Base-by-base conservation (phyloP, 2,329 filamentous ascomycete species). In the Metarhizium guizhouense region DNA sequence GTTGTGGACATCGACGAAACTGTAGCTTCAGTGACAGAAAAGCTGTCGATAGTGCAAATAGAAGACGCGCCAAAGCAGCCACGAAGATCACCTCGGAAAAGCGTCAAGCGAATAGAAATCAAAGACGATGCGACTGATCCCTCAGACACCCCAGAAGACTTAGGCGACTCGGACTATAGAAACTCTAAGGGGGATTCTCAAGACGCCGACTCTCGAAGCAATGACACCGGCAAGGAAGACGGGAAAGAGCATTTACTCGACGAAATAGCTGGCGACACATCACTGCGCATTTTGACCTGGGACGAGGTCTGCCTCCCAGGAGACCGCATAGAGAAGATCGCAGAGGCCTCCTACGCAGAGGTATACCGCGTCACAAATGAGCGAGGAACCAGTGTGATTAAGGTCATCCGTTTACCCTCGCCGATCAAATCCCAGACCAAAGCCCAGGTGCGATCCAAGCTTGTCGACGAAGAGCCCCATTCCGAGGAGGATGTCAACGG, bases 341-440 rank as follows among this genome's bases (percentile, higher is more conserved):
- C 83, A 10, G 83, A 86, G 64, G 83, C 83, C 5, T 86, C 83
- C 2, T 86, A 81, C 61, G 82, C 83, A 6, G 83, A 86, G 64
- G 82, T 86, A 10, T 86, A 85, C 61, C 80, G 82, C 10, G 75
- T 86, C 60, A 79, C 73, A 50, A 85, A 84, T 63, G 72, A 75
- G 48, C 72, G 76, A 16, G 82, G 82, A 8, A 83, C 79, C 30
- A 85, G 81, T 65, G 84, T 86, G 62, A 81, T 86, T 68, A 86
- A 86, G 61, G 78, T 81, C 20, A 82, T 86, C 56, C 77, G 82
- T 2, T 74, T 86, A 10, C 68, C 77, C 11, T 84, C 81, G 0
- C 79, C 80, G 4, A 80, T 84, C 57, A 81, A 77, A 58, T 64
- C 78, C 0, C 79, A 82, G 61, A 84, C 81, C 7, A 83, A 81